Conservation (phyloP, 768 basidiomycete genomes). For the Tricholoma sp. region DNA sequence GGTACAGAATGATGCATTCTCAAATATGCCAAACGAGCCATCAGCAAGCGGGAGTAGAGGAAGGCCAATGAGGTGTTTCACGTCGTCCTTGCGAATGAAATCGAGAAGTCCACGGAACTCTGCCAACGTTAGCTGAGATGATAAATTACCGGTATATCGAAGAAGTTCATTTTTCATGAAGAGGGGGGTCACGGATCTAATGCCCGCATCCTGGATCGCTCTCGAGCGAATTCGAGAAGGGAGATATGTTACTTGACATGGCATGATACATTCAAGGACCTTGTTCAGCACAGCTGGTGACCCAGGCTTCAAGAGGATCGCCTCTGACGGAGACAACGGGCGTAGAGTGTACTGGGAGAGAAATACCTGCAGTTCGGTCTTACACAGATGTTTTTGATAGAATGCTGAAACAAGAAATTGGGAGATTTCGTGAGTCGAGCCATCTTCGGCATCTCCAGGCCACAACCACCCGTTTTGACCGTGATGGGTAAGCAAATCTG, state of each 20-base stretch:
- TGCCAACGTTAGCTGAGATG: constrained; percentile 8
- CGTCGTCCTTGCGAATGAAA: constrained; percentile 17
- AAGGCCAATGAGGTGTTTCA: constrained; percentile 21
- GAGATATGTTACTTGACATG: constrained; percentile 14
- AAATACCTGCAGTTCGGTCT: constrained; percentile 2
- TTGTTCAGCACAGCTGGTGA: constrained; percentile 10
- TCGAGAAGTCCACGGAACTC: constrained; percentile 20
- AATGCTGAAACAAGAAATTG: constrained; percentile 4
- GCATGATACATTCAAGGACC: constrained; percentile 17
- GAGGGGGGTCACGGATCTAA: constrained; percentile 18
- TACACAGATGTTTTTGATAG: neutral
- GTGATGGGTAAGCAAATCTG: constrained; percentile 18
- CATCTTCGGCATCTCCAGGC: constrained; percentile 23
- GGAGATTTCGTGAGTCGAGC: constrained; percentile 1
- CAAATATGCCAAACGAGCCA: constrained; percentile 23
- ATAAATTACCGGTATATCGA: constrained; percentile 5
- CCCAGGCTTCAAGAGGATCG: neutral
- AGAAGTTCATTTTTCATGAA: constrained; percentile 23
- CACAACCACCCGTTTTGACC: constrained; percentile 27
- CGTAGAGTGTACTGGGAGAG: neutral
- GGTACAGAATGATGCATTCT: constrained; percentile 5
- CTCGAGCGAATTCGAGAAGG: constrained; percentile 14
- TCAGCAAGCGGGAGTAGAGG: constrained; percentile 33
- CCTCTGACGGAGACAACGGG: neutral
- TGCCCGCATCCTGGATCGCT: constrained; percentile 9